These are phyloP conservation scores for Penicillium fimorum DNA, from an alignment of 495 filamentous ascomycete genomes.

Conservation along the genomic window DNA sequence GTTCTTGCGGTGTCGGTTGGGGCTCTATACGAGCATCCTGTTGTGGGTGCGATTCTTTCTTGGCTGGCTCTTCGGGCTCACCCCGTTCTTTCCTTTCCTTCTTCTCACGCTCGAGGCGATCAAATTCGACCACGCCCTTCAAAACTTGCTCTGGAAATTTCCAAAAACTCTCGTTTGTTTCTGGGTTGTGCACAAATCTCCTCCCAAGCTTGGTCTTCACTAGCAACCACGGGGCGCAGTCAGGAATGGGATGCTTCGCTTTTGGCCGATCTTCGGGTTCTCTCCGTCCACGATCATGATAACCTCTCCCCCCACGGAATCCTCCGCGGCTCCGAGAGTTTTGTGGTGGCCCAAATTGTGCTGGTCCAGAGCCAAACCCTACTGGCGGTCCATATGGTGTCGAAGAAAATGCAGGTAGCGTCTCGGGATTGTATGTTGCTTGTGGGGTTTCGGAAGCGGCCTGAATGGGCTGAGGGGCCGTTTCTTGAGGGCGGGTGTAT, in stretches of 20 bases:
- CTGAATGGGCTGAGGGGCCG: constrained; percentile 31
- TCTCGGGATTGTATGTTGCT: constrained; percentile 34
- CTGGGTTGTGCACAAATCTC: constrained; percentile 82
- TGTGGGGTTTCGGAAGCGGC: constrained; percentile 20
- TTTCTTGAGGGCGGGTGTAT: constrained; percentile 64
- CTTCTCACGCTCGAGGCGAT: constrained; percentile 51
- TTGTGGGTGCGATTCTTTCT: constrained; percentile 15
- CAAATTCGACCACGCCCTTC: constrained; percentile 74
- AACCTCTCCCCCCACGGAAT: constrained; percentile 49
- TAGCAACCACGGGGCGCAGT: constrained; percentile 84
- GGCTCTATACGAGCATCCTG: constrained; percentile 8
- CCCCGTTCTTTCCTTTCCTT: constrained; percentile 45
- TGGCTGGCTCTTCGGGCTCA: constrained; percentile 27
- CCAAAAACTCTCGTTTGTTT: constrained; percentile 88
- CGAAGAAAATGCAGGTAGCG: constrained; percentile 42
- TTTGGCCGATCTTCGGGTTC: constrained; percentile 78
- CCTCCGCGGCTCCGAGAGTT: constrained; percentile 36
- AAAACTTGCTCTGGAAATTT: constrained; percentile 81
- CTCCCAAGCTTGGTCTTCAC: constrained; percentile 87
- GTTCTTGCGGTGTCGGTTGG: constrained; percentile 10
- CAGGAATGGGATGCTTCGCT: constrained; percentile 73
- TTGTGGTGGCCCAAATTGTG: constrained; percentile 22
- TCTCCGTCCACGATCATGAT: constrained; percentile 52
- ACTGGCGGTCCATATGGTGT: constrained; percentile 42
- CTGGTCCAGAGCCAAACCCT: constrained; percentile 21